Base-by-base conservation (phyloP, 2,329 filamentous ascomycete genomes). In the Epichloe gansuensis region DNA sequence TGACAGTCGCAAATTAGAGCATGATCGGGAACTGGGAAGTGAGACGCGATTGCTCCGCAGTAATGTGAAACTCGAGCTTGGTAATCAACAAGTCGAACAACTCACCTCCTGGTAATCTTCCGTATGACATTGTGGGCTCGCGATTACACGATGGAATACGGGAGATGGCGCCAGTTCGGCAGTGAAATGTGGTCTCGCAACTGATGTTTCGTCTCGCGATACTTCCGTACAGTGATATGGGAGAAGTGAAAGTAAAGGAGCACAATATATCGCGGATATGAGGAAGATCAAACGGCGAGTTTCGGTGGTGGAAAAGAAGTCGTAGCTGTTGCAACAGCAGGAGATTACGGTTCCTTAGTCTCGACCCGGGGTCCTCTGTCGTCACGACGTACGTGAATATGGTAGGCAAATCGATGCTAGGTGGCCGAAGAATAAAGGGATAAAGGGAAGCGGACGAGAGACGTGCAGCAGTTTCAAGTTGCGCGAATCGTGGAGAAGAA, bases 111-210 rank as follows among this genome's bases (percentile, higher is more conserved):
- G 51, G 45, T 38, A 52, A 11, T 37, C 45, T 46, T 35, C 45
- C 44, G 38, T 48, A 52, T 37, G 51, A 44, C 51, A 52, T 52
- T n/a, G 23, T 52, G 38, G 35, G 15, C 50, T 42, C 46, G n/a
- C 35, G 11, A 35, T 28, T 48, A 13, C 35, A 17, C 21, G 35
- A 31, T 31, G 28, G 28, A 31, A 9, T 9, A 41, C 13, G 17
- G 47, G 8, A 42, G 7, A 39, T 39, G 37, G 37, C 25, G 44
- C 15, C 15, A 11, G n/a, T 37, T 37, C n/a, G 46, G n/a, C 31
- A 21, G 6, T 23, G 46, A 37, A 21, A 48, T 38, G 28, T 38
- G n/a, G 46, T 31, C 31, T 48, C 12, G 34, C 46, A 38, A 13
- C 7, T 37, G 34, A 23, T 21, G 11, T 39, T 38, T 48, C 34